These are phyloP conservation scores for Coemansia sp. DNA, from an alignment of 192 early-diverging fungal species.

Conservation along the genomic window DNA sequence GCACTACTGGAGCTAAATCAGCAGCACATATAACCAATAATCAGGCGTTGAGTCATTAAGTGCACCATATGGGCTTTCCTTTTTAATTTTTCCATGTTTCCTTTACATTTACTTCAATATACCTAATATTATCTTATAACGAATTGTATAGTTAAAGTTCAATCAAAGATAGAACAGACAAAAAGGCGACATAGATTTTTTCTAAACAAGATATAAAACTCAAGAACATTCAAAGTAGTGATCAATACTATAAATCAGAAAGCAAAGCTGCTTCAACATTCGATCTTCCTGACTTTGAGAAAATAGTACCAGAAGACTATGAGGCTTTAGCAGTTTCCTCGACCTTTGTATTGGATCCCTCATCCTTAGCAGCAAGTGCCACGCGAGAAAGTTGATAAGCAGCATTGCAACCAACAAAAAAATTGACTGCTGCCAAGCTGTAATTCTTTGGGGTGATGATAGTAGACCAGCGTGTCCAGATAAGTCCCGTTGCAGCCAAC, in stretches of 20 bases:
- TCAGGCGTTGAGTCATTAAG: background rate
- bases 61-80: background rate
- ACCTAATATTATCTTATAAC: background rate
- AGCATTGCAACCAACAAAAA: conserved; percentile 90
- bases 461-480: conserved; percentile 96
- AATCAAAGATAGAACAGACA: no score
- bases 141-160: no score
- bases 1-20: background rate
- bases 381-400: conserved; percentile 85
- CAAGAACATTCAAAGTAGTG: no score
- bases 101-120: background rate
- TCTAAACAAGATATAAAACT: no score
- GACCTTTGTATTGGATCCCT: background rate
- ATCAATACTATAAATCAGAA: background rate
- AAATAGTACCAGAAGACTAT: background rate
- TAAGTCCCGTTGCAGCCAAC: conserved; percentile 89
- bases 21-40: background rate
- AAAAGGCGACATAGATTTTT: no score
- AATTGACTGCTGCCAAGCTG: conserved; percentile 84
- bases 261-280: no score
- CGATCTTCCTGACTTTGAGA: no score
- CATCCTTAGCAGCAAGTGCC: conserved; percentile 58
- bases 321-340: background rate
- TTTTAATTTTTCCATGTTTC: background rate
- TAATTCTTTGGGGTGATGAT: conserved; percentile 95